phyloP scores from a whole-genome alignment of 129 eudicot genomes.

The Flaveria robusta region DNA sequence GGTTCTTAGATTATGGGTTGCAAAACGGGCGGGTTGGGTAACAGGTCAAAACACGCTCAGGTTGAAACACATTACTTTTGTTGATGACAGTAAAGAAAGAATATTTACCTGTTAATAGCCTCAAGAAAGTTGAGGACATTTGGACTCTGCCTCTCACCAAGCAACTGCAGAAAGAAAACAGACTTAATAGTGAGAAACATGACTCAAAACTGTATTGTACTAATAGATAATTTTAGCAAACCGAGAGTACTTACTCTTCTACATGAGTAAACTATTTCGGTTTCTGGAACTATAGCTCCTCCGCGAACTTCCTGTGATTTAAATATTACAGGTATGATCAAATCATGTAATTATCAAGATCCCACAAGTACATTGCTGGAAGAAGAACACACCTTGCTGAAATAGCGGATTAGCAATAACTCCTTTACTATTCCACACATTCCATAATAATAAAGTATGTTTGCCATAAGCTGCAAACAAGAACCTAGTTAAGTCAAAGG shows the following conservation, averaged over 20 bases:
- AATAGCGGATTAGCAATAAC: conserved; percentile 77
- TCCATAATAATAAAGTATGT: conserved; percentile 77
- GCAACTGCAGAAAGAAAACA: conserved; percentile 59
- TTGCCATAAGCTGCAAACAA: conserved; percentile 70
- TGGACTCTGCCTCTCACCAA: conserved; percentile 81
- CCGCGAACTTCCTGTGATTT: conserved; percentile 81
- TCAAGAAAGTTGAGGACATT: conserved; percentile 81
- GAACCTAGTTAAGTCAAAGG: background rate
- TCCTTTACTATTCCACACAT: conserved; percentile 84
- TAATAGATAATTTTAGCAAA: background rate
- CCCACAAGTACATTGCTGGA: background rate
- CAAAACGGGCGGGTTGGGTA: background rate
- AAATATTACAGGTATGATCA: background rate
- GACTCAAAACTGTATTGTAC: background rate
- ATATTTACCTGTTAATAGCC: conserved; percentile 66
- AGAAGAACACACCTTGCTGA: conserved; percentile 72
- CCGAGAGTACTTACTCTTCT: conserved; percentile 58
- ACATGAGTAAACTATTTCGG: conserved; percentile 78
- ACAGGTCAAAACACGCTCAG: background rate
- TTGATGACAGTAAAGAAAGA: background rate
- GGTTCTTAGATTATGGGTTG: background rate
- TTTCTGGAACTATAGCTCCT: conserved; percentile 68
- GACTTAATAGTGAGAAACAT: background rate
- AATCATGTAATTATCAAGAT: conserved; percentile 24
- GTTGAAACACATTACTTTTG: background rate